Conservation (phyloP, 768 basidiomycete genomes). For the Rhodotorula babjevae region DNA sequence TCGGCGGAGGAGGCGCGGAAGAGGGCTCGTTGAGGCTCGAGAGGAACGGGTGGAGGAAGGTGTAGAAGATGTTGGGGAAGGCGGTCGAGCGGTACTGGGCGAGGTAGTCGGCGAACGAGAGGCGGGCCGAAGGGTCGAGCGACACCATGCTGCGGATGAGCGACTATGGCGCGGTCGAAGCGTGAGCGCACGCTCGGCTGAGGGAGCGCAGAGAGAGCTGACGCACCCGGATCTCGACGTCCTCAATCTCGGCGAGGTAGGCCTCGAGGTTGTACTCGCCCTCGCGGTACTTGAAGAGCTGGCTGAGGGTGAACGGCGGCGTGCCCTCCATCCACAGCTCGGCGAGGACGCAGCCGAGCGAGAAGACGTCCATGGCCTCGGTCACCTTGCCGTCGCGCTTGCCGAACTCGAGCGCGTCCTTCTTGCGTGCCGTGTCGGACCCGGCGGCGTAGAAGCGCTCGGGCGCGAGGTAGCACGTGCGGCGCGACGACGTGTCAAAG, state of each 20-base stretch:
- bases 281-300: conserved; percentile 87
- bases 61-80: conserved; percentile 90
- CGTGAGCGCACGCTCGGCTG: conserved; percentile 7
- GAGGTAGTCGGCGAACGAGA: conserved; percentile 73
- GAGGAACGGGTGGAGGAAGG: conserved; percentile 86
- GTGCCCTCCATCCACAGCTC: conserved; percentile 94
- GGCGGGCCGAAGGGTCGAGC: conserved; percentile 68
- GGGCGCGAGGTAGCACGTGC: conserved; percentile 93
- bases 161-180: conserved; percentile 52
- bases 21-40: conserved; percentile 46
- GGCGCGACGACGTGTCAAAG: conserved; percentile 88
- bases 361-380: conserved; percentile 96
- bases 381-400: conserved; percentile 76
- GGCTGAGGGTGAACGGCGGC: conserved; percentile 85
- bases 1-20: not conserved
- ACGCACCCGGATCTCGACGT: conserved; percentile 73
- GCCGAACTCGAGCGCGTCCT: conserved; percentile 56
- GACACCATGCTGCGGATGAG: conserved; percentile 87
- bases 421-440: conserved; percentile 66
- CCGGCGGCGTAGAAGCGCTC: conserved; percentile 87
- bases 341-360: conserved; percentile 86
- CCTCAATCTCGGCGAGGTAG: conserved; percentile 69
- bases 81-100: conserved; percentile 69
- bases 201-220: conserved; percentile 9
- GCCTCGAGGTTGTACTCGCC: conserved; percentile 61